A percentile compares a stretch with the other conserved stretches of the same genome.
Conservation (phyloP, 768 basidiomycete genomes). For the Amanita molliuscula region DNA sequence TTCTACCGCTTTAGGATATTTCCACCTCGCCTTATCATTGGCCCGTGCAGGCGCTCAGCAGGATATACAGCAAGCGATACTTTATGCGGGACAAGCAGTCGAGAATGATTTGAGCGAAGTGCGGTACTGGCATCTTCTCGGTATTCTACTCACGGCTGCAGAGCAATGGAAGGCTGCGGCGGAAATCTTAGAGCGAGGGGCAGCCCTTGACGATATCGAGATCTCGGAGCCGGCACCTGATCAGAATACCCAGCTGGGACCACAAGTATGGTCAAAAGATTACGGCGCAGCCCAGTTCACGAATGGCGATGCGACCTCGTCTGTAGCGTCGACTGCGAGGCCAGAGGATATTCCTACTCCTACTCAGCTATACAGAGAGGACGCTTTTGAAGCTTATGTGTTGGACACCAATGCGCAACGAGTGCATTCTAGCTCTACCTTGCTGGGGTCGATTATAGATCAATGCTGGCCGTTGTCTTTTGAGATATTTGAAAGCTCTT, state of each 20-base stretch:
- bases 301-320: neutral
- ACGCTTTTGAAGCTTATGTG: conserved; percentile 10
- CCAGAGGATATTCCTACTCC: neutral
- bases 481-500: conserved; percentile 64
- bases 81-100: conserved; percentile 60
- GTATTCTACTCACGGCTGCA: conserved; percentile 64
- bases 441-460: conserved; percentile 17
- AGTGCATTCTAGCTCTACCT: conserved; percentile 27
- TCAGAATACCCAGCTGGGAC: neutral
- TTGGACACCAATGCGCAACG: conserved; percentile 18
- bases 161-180: conserved; percentile 75
- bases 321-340: neutral
- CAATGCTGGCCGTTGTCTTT: conserved; percentile 31
- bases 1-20: conserved; percentile 51
- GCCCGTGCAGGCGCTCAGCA: conserved; percentile 54
- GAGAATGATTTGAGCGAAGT: conserved; percentile 53
- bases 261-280: neutral
- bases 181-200: conserved; percentile 71
- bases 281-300: neutral
- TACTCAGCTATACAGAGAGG: neutral
- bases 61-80: conserved; percentile 57
- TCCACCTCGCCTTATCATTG: conserved; percentile 73
- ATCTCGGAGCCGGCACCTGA: conserved; percentile 3
- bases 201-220: conserved; percentile 36
- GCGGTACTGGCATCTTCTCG: conserved; percentile 87